These are phyloP conservation scores for Citrus glauca DNA, from an alignment of 345 rosid genomes.

Conservation along the genomic window DNA sequence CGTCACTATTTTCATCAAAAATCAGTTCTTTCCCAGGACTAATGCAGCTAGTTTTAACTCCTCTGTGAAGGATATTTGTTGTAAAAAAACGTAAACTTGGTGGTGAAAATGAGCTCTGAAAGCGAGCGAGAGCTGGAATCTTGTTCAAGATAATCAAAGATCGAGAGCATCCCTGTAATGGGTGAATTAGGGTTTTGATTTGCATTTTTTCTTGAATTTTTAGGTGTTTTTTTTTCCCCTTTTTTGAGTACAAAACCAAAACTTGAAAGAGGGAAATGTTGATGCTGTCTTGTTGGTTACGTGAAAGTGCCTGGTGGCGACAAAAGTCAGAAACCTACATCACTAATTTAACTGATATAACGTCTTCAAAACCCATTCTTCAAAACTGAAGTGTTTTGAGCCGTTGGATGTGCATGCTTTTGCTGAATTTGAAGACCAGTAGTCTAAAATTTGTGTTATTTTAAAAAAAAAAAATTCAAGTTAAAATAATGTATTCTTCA, in stretches of 20 bases:
- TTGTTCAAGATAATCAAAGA: slow-evolving; percentile 21
- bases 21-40: slow-evolving; percentile 26
- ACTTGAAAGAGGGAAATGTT: neutral
- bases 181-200: slow-evolving; percentile 30
- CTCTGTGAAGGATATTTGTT: neutral
- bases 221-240: no score
- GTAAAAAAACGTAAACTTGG: slow-evolving; percentile 10
- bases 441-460: no score
- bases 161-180: slow-evolving; percentile 5
- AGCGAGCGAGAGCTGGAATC: slow-evolving; percentile 7
- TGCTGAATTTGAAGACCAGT: no score
- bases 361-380: neutral
- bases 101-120: slow-evolving; percentile 18
- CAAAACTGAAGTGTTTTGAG: no score
- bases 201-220: slow-evolving; percentile 25
- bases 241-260: neutral
- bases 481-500: no score
- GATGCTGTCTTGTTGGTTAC: neutral
- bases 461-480: no score
- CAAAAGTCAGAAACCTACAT: neutral
- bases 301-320: neutral
- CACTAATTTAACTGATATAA: neutral
- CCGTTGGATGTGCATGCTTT: neutral
- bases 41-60: slow-evolving; percentile 25
- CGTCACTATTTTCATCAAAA: slow-evolving; percentile 12